Evolutionary conservation across 106 monocot species (phyloP).

Genomic region (Triglochin maritima): DNA sequence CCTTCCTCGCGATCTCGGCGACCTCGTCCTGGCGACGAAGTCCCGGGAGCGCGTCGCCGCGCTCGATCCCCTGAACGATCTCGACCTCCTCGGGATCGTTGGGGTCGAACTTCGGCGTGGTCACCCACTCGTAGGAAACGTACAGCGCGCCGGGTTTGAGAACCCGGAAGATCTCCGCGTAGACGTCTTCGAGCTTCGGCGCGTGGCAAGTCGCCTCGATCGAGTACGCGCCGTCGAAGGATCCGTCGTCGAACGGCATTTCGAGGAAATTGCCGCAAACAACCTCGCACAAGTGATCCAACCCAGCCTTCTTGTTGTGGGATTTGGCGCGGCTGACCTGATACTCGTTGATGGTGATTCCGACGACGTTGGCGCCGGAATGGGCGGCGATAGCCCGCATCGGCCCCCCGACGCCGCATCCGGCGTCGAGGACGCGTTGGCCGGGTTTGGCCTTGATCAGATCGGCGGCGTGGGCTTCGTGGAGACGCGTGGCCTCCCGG

Average conservation of each 20-base stretch:
- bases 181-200: constrained; percentile 67
- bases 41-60: constrained; percentile 83
- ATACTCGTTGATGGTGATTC: constrained; percentile 87
- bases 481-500: constrained; percentile 53
- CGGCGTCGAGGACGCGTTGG: constrained; percentile 45
- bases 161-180: constrained; percentile 64
- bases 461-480: constrained; percentile 58
- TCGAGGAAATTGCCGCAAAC: constrained; percentile 80
- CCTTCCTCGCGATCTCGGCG: constrained; percentile 33
- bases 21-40: constrained; percentile 63
- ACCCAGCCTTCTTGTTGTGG: constrained; percentile 77
- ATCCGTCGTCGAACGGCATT: constrained; percentile 55
- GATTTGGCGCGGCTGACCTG: constrained; percentile 60
- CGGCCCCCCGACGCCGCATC: constrained; percentile 70
- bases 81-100: constrained; percentile 56
- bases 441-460: constrained; percentile 38
- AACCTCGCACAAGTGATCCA: constrained; percentile 66
- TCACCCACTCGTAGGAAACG: constrained; percentile 89
- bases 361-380: constrained; percentile 41
- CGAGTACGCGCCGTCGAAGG: constrained; percentile 86
- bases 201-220: constrained; percentile 95
- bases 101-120: constrained; percentile 42
- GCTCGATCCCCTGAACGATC: constrained; percentile 67
- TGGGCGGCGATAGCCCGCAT: constrained; percentile 74
- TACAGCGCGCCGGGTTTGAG: constrained; percentile 65